phyloP scores from a whole-genome alignment of 176 grass and related monocot species.

The Aegilops bicornis region DNA sequence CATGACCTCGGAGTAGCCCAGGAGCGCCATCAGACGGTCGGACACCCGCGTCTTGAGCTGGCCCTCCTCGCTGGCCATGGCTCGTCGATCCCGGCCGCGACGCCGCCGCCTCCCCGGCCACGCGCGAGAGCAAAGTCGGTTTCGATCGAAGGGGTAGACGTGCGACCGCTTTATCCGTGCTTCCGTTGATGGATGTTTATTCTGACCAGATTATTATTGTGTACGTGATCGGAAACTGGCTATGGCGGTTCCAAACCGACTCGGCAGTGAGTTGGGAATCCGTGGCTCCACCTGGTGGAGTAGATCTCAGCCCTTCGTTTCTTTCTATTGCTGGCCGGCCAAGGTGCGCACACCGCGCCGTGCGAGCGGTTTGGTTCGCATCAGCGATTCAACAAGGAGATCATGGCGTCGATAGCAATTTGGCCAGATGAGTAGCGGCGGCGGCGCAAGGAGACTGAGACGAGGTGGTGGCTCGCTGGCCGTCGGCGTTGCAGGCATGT shows the following conservation, averaged over 20 bases:
- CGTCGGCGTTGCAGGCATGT: background rate
- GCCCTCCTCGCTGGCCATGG: constrained; percentile 3
- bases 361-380: too few relatives aligned
- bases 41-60: constrained; percentile 44
- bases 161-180: background rate
- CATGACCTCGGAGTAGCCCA: constrained; percentile 34
- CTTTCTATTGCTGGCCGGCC: too few relatives aligned
- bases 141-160: background rate
- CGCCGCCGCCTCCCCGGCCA: background rate
- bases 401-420: too few relatives aligned
- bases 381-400: too few relatives aligned
- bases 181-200: background rate
- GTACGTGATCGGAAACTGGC: background rate
- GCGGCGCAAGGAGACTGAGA: too few relatives aligned
- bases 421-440: too few relatives aligned
- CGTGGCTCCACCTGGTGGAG: too few relatives aligned
- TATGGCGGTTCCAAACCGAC: constrained; percentile 8
- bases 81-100: background rate
- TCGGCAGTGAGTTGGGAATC: background rate
- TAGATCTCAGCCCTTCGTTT: too few relatives aligned
- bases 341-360: too few relatives aligned
- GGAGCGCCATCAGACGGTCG: constrained; percentile 34
- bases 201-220: background rate
- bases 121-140: background rate
- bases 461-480: too few relatives aligned